A percentile compares a stretch with the other conserved stretches of the same genome.
Conservation (phyloP, 345 rosid genomes). For the Pelargonium nanum region DNA sequence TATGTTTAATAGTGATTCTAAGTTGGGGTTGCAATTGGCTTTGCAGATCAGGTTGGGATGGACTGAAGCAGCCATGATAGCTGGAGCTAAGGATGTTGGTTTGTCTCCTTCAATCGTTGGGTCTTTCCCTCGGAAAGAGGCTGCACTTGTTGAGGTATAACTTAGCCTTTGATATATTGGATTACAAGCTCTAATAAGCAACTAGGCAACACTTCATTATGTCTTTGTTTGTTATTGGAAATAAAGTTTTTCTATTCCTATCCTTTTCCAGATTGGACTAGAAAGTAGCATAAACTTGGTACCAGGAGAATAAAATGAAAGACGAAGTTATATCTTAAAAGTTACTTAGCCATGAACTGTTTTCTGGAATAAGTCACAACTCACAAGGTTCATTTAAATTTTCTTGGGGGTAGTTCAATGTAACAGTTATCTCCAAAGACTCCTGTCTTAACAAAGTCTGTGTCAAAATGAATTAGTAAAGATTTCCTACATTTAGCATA, state of each 20-base stretch:
- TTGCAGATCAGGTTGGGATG: slow-evolving; percentile 63
- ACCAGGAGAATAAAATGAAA: not conserved
- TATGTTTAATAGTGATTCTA: not conserved
- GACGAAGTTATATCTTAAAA: not conserved
- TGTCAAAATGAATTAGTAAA: not conserved
- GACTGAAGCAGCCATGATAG: slow-evolving; percentile 81
- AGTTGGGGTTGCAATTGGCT: not conserved
- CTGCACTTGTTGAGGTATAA: slow-evolving; percentile 76
- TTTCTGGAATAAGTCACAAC: not conserved
- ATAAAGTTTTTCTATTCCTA: not conserved
- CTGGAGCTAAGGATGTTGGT: slow-evolving; percentile 83
- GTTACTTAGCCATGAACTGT: not conserved
- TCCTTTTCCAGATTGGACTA: not conserved
- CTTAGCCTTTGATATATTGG: not conserved
- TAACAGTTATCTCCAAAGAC: not conserved
- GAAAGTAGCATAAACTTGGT: not conserved
- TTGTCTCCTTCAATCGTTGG: slow-evolving; percentile 86
- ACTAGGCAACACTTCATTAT: not conserved
- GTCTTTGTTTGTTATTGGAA: not conserved
- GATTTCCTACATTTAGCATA: not conserved
- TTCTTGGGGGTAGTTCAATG: not conserved
- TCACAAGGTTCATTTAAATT: not conserved
- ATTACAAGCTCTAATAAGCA: not conserved
- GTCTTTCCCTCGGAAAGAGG: slow-evolving; percentile 78
- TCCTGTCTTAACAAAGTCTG: not conserved